These are phyloP conservation scores for Candida dubliniensis DNA, from an alignment of 1,139 yeast species.

Conservation along the genomic window DNA sequence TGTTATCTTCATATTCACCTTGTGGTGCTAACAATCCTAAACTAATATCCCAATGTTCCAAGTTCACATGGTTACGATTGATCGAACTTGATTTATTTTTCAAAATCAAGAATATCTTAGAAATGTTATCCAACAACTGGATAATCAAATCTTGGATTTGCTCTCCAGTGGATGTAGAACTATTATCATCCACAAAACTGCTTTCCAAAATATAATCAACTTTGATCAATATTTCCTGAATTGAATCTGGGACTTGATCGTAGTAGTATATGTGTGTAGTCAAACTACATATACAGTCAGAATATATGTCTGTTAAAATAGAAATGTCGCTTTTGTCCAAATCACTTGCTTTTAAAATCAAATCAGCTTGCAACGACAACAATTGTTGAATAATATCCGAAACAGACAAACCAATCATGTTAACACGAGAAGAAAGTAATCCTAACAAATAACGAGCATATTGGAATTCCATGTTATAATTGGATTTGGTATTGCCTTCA, in stretches of 20 bases:
- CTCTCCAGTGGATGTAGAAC: slow-evolving; percentile 12
- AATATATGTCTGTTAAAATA: slow-evolving; percentile 32
- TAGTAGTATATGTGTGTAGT: slow-evolving; percentile 74
- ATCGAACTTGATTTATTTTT: slow-evolving; percentile 34
- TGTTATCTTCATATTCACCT: slow-evolving; percentile 19
- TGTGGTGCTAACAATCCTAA: slow-evolving; percentile 36
- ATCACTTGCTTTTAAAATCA: slow-evolving; percentile 32
- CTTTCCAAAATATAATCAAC: slow-evolving; percentile 34
- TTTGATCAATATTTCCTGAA: slow-evolving; percentile 52
- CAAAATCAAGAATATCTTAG: slow-evolving; percentile 33
- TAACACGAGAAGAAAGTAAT: slow-evolving; percentile 65
- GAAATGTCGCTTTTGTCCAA: slow-evolving; percentile 23
- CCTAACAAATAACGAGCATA: slow-evolving; percentile 60
- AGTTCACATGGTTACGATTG: slow-evolving; percentile 39
- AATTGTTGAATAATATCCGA: slow-evolving; percentile 73
- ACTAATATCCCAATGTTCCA: slow-evolving; percentile 47
- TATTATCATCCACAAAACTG: slow-evolving; percentile 18
- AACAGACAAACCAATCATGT: slow-evolving; percentile 87
- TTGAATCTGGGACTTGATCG: slow-evolving; percentile 78
- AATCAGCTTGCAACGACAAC: slow-evolving; percentile 55
- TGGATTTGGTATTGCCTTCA: slow-evolving; percentile 22
- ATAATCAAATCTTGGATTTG: slow-evolving; percentile 27
- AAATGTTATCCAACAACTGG: slow-evolving; percentile 34
- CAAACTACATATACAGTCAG: slow-evolving; percentile 58
- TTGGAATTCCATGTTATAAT: slow-evolving; percentile 42